Evolutionary conservation across 164 flowering plant species (phyloP).

Genomic region (Vitis amurensis): DNA sequence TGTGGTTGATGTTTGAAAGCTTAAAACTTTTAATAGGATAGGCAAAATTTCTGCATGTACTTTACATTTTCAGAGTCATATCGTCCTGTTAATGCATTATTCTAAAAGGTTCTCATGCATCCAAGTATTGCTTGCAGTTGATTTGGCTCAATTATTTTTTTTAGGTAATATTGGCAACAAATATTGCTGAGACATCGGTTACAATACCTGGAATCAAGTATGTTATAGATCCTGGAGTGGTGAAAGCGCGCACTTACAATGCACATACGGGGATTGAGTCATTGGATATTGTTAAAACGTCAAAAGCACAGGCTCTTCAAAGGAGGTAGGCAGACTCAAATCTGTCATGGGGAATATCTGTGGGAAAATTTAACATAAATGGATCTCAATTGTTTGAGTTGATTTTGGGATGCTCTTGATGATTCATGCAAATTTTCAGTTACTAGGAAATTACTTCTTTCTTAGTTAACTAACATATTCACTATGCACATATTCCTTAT

Average conservation of each 20-base stretch:
- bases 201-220: constrained; percentile 95
- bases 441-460: no score
- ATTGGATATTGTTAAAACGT: constrained; percentile 62
- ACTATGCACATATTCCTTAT: no score
- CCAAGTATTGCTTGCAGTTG: neutral
- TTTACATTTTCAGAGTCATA: neutral
- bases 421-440: no score
- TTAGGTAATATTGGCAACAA: constrained; percentile 91
- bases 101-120: neutral
- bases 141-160: constrained; percentile 6
- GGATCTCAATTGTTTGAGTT: neutral
- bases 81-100: neutral
- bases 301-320: constrained; percentile 96
- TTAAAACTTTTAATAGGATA: no score
- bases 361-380: neutral
- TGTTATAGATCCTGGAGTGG: constrained; percentile 95
- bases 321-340: constrained; percentile 55
- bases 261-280: constrained; percentile 81
- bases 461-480: no score
- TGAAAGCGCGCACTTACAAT: constrained; percentile 81
- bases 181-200: constrained; percentile 96
- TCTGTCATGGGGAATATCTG: neutral
- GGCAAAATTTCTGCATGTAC: no score
- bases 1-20: no score
- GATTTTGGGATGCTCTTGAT: no score